A percentile compares a stretch with the other conserved stretches of the same genome.
Conservation (phyloP, 2,329 filamentous ascomycete species). For the Biscogniauxia sp. region DNA sequence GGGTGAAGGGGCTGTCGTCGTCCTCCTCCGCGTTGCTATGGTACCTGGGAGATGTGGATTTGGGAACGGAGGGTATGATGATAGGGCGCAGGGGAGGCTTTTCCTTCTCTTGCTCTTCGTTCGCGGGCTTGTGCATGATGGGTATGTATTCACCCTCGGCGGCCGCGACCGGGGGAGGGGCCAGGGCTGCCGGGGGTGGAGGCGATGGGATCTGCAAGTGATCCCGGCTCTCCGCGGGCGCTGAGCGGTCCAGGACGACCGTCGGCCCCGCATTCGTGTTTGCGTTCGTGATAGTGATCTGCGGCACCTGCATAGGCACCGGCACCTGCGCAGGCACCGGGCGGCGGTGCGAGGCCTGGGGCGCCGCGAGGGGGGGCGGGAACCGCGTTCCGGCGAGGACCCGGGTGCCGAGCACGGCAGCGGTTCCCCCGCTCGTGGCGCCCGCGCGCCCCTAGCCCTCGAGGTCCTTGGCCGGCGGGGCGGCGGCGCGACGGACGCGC, state of each 20-base stretch:
- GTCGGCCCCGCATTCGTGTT: slow-evolving; percentile 12
- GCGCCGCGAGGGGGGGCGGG: slow-evolving; percentile 21
- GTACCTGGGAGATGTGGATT: background rate
- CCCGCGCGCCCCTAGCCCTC: slow-evolving; percentile 50
- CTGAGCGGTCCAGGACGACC: slow-evolving; percentile 14
- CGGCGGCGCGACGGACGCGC: slow-evolving; percentile 48
- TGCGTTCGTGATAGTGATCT: slow-evolving; percentile 14
- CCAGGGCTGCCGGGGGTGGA: slow-evolving; percentile 7
- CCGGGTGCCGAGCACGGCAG: slow-evolving; percentile 24
- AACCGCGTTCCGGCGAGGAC: slow-evolving; percentile 22
- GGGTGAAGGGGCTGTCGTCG: slow-evolving; percentile 28
- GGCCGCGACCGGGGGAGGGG: slow-evolving; percentile 8
- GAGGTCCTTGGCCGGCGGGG: slow-evolving; percentile 44
- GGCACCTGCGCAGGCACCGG: slow-evolving; percentile 24
- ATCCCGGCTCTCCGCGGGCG: too few relatives aligned
- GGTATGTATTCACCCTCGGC: slow-evolving; percentile 20
- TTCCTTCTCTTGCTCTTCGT: slow-evolving; percentile 11
- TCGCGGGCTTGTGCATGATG: slow-evolving; percentile 24
- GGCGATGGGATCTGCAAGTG: background rate
- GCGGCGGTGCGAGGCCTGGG: slow-evolving; percentile 25
- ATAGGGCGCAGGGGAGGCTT: slow-evolving; percentile 11
- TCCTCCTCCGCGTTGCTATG: background rate
- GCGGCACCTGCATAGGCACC: slow-evolving; percentile 18
- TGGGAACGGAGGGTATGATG: slow-evolving; percentile 17
- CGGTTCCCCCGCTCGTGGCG: slow-evolving; percentile 22